Base-by-base conservation (phyloP, 2,329 filamentous ascomycete genomes). In the Hymenoscyphus repandus region DNA sequence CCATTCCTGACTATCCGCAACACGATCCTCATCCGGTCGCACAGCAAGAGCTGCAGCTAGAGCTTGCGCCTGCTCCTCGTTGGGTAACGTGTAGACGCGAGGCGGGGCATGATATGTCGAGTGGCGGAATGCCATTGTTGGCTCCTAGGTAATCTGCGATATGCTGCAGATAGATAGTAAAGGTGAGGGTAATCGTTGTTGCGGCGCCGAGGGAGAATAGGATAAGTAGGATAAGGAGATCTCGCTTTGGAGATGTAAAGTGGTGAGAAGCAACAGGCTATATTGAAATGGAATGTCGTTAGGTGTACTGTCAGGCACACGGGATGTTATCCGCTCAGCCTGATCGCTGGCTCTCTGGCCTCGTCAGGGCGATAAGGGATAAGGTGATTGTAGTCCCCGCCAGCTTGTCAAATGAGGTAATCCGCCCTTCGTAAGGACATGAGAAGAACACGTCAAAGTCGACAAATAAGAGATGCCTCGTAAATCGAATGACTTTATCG, bases 1-100 rank as follows among this genome's bases (percentile, higher is more conserved):
- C 93, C 93, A 99, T 79, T 95, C 92, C 69, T 93, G 86, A 11
- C 88, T 86, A 58, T 91, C 86, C 54, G 88, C 82, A 53, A 82
- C 71, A n/a, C 57, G 47, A 43, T 56, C 53, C 20, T 49, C 37
- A 22, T 42, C 51, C 20, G 46, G 67, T 34, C 18, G 42, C 33
- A 31, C 42, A 33, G 33, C 22, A 34, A 12, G n/a, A 32, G 9
- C 34, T 40, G 36, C 22, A 58, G 53, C 58, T 50, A 51, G 61
- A 63, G 57, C 32, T 43, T 51, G 53, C 42, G 45, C 33, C 39
- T 58, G 52, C 30, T 69, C 64, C 33, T 74, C 71, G 13, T 71
- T 69, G 17, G 55, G 66, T 47, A 69, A 66, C 2, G 70, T 62
- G 32, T 69, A 70, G 53, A 71, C 69, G 56, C 78, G 74, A 60